Conservation (phyloP, 2,329 filamentous ascomycete species). For the Fusarium anthophilum region DNA sequence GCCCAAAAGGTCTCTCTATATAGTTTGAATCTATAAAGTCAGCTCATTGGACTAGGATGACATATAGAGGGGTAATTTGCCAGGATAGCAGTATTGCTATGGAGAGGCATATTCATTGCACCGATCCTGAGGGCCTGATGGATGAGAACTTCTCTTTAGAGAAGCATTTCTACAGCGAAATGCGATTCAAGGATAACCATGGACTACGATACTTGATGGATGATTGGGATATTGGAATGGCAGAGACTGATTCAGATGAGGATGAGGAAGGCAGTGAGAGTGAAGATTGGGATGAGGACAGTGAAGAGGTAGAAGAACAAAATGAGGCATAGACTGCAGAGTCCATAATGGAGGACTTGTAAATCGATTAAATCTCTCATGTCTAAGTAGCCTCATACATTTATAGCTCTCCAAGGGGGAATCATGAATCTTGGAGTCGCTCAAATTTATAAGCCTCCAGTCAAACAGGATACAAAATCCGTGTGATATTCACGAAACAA, state of each 20-base stretch:
- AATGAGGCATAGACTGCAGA: no score
- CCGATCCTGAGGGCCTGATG: neutral
- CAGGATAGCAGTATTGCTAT: neutral
- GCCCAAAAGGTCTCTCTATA: neutral
- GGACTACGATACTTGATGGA: neutral
- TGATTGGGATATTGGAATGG: neutral
- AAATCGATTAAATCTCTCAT: no score
- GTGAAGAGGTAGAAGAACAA: neutral
- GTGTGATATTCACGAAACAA: no score
- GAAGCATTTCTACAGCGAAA: neutral
- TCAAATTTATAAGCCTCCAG: fast-evolving
- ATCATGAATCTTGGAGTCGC: no score
- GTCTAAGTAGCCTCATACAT: no score
- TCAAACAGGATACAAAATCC: no score
- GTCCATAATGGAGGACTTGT: no score
- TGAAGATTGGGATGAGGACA: neutral
- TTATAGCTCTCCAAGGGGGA: no score
- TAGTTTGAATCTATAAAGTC: no score
- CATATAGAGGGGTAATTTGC: neutral
- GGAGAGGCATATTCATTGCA: neutral
- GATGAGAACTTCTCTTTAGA: neutral
- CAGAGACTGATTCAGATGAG: neutral
- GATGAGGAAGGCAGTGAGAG: neutral
- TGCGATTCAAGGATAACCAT: neutral
- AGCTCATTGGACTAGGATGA: neutral